A percentile compares a stretch with the other conserved stretches of the same genome.
phyloP scores from a whole-genome alignment of 371 early-diverging fungal species.

The Pancytospora philotis region DNA sequence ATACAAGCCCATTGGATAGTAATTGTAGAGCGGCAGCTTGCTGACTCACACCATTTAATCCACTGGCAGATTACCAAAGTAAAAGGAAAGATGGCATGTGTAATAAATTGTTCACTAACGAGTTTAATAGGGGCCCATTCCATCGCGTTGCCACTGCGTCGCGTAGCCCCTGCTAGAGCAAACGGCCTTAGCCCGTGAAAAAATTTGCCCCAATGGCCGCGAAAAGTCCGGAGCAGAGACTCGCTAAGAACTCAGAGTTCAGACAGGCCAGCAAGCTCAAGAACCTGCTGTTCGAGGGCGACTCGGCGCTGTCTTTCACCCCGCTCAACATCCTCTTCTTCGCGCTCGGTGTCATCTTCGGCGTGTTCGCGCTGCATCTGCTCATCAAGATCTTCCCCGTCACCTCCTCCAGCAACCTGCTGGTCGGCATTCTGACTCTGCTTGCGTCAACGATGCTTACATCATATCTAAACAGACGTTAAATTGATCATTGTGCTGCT shows the following conservation, averaged over 20 bases:
- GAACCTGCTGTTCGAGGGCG: slow-evolving; percentile 27
- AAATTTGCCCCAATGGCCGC: no score
- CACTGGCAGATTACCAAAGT: no score
- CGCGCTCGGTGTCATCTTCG: slow-evolving; percentile 54
- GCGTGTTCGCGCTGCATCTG: slow-evolving; percentile 56
- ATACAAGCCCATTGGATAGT: not conserved
- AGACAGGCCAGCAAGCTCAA: slow-evolving; percentile 20
- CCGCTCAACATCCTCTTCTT: slow-evolving; percentile 57
- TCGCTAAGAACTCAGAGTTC: no score
- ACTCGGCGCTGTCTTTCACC: slow-evolving; percentile 19
- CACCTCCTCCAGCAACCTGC: slow-evolving; percentile 36
- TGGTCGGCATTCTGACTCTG: slow-evolving; percentile 39
- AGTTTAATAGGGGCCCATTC: no score
- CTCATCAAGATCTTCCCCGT: slow-evolving; percentile 50
- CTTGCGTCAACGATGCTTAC: slow-evolving; percentile 25
- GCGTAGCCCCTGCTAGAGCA: no score
- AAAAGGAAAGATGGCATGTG: no score
- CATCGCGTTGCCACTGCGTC: no score
- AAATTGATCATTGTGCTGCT: no score
- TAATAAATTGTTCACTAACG: no score
- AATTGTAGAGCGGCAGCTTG: not conserved
- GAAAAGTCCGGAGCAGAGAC: no score
- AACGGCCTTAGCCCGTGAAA: no score
- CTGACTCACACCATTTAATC: not conserved
- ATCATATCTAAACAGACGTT: slow-evolving; percentile 10